A percentile compares a stretch with the other conserved stretches of the same genome.
Evolutionary conservation across 176 grass and related monocot species (phyloP).

Genomic region (Tillandsia leiboldiana): DNA sequence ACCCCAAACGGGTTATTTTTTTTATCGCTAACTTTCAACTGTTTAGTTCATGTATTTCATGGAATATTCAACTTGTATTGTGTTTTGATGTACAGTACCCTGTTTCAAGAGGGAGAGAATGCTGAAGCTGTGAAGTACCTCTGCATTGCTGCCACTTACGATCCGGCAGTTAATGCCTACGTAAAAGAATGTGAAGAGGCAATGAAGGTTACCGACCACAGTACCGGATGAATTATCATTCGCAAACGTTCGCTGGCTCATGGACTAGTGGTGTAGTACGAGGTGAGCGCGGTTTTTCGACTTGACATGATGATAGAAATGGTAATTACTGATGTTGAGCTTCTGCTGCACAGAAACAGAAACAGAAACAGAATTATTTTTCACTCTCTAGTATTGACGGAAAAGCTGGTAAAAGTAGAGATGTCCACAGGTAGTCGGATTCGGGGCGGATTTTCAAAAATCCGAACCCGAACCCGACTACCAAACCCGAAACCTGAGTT

Average conservation of each 20-base stretch:
- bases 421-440: no score
- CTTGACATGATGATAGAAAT: no score
- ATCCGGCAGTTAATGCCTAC: conserved; percentile 38
- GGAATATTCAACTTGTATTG: background rate
- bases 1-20: conserved; percentile 8
- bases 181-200: conserved; percentile 63
- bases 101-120: conserved; percentile 48
- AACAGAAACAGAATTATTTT: no score
- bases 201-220: conserved; percentile 18
- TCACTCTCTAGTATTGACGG: no score
- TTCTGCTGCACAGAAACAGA: no score
- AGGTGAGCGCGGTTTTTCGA: no score
- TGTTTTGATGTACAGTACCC: conserved; percentile 32
- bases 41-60: conserved; percentile 7
- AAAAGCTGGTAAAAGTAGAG: no score
- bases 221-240: conserved; percentile 14
- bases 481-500: no score
- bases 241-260: background rate
- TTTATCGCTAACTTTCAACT: background rate
- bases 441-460: no score
- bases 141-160: conserved; percentile 45
- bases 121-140: conserved; percentile 72
- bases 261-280: no score
- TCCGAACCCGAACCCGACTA: no score
- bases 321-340: no score